Evolutionary conservation across 2,329 filamentous ascomycete species (phyloP).

Genomic region (Penicillium sp.): DNA sequence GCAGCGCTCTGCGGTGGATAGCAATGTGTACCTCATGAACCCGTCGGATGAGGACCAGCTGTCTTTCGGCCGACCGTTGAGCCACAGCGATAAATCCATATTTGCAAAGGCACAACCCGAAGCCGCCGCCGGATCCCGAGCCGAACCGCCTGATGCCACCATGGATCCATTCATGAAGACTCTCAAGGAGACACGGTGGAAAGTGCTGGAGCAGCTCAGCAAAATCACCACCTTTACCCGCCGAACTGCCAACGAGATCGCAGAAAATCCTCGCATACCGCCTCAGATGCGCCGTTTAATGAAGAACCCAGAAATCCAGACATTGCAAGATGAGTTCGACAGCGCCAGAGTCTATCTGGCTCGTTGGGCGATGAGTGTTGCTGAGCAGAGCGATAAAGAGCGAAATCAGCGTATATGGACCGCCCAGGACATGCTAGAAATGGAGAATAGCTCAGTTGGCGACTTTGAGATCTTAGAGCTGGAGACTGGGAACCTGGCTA

Average conservation of each 20-base stretch:
- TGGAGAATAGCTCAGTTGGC: constrained; percentile 91
- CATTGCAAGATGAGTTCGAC: constrained; percentile 94
- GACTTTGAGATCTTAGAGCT: constrained; percentile 92
- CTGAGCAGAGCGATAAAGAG: constrained; percentile 91
- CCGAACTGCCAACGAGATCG: constrained; percentile 84
- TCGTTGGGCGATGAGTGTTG: constrained; percentile 97
- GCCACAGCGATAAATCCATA: constrained; percentile 43
- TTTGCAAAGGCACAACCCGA: constrained; percentile 35
- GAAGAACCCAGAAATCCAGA: constrained; percentile 91
- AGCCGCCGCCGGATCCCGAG: constrained; percentile 34
- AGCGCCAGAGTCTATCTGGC: constrained; percentile 92
- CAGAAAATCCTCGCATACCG: constrained; percentile 87
- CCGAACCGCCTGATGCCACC: constrained; percentile 59
- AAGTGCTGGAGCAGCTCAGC: constrained; percentile 91
- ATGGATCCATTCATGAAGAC: constrained; percentile 95
- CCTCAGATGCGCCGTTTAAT: constrained; percentile 83
- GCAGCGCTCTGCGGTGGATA: constrained; percentile 80
- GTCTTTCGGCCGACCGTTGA: constrained; percentile 64
- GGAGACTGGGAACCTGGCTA: constrained; percentile 68
- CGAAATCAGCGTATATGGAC: constrained; percentile 87
- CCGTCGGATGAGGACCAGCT: constrained; percentile 80
- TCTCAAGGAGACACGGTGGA: constrained; percentile 94
- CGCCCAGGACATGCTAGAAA: constrained; percentile 84
- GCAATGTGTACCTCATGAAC: constrained; percentile 87
- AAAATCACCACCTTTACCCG: constrained; percentile 96